Percentiles rank a stretch among this genome's conserved stretches.
These are phyloP conservation scores for Pyrenopolyporus hunteri DNA, from an alignment of 495 filamentous ascomycete genomes.

Conservation along the genomic window DNA sequence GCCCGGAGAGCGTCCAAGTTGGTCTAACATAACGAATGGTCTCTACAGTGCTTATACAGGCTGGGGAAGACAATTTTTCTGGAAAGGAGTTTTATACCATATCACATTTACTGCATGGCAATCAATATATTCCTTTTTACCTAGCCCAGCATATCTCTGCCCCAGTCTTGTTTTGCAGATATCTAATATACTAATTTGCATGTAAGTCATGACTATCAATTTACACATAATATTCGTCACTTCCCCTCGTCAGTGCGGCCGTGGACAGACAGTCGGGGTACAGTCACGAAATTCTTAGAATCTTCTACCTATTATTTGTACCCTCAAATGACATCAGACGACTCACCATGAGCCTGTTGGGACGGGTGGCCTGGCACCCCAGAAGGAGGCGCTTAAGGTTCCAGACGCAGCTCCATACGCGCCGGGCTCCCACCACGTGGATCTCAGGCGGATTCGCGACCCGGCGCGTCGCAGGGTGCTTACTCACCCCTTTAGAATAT, in stretches of 20 bases:
- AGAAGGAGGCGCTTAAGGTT: conserved; percentile 14
- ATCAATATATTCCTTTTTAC: conserved; percentile 29
- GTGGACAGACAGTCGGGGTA: neutral
- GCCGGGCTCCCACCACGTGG: conserved; percentile 7
- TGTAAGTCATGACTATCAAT: neutral
- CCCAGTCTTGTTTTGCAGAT: too few species aligned
- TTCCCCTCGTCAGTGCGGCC: neutral
- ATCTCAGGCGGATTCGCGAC: conserved; percentile 26
- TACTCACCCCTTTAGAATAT: neutral
- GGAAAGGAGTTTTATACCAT: conserved; percentile 23
- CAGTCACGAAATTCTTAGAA: neutral
- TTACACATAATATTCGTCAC: neutral
- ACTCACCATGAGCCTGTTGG: neutral
- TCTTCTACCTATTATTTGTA: neutral
- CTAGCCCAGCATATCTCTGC: neutral
- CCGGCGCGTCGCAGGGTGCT: conserved; percentile 27
- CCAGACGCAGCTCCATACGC: neutral
- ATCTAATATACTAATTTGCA: too few species aligned
- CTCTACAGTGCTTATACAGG: conserved; percentile 25
- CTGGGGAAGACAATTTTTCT: conserved; percentile 29
- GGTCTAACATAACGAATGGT: conserved; percentile 19
- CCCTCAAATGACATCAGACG: conserved; percentile 25
- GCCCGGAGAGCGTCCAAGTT: conserved; percentile 16
- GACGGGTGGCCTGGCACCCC: neutral
- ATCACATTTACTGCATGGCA: conserved; percentile 36